These are phyloP conservation scores for Fraxinus greggii DNA, from an alignment of 305 asterid genomes.

Conservation along the genomic window DNA sequence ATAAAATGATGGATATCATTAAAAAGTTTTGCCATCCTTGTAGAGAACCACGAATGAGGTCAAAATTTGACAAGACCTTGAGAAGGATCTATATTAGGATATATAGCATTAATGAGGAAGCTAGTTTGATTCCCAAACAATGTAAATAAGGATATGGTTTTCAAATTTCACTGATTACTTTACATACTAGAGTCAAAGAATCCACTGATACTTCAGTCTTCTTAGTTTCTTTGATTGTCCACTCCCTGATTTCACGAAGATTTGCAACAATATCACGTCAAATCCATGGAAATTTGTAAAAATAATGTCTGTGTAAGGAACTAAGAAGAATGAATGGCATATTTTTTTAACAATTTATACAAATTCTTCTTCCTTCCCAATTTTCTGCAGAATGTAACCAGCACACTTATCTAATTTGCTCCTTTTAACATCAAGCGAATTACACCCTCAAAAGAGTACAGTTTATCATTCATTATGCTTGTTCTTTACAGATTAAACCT, in stretches of 20 bases:
- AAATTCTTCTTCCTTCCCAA: background rate
- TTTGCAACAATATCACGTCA: background rate
- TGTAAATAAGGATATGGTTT: background rate
- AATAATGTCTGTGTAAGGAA: background rate
- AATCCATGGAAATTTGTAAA: background rate
- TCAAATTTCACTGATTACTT: background rate
- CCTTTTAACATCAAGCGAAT: background rate
- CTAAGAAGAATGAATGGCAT: background rate
- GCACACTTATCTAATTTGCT: background rate
- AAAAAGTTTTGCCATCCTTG: background rate
- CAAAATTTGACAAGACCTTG: background rate
- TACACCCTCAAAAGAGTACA: background rate
- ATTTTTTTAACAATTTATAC: background rate
- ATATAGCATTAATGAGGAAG: background rate
- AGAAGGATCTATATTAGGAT: background rate
- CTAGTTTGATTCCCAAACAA: background rate
- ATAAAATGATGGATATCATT: background rate
- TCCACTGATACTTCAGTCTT: background rate
- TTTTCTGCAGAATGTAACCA: background rate
- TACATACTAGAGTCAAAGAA: background rate
- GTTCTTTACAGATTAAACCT: background rate
- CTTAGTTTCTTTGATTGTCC: background rate
- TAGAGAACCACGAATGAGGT: background rate
- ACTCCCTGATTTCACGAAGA: background rate
- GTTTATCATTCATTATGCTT: background rate